A percentile compares a stretch with the other conserved stretches of the same genome.
These are phyloP conservation scores for Hura crepitans DNA, from an alignment of 441 rosid species.

Conservation along the genomic window DNA sequence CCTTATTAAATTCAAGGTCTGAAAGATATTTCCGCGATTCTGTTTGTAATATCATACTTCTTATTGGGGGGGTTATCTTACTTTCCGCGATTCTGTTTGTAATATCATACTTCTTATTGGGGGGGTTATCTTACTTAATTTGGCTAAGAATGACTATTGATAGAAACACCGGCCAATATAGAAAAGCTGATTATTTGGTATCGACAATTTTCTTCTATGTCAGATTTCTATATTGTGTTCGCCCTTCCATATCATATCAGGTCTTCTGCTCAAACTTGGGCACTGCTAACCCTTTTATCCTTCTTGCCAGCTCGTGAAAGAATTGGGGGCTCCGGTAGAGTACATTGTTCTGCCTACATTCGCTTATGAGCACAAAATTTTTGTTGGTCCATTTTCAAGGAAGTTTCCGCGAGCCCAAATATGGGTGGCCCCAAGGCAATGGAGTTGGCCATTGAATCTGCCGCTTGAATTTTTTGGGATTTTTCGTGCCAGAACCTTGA, in stretches of 20 bases:
- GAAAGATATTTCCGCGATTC: background rate
- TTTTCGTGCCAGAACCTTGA: slow-evolving; percentile 72
- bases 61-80: too few relatives aligned
- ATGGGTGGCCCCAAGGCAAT: slow-evolving; percentile 98
- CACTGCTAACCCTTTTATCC: slow-evolving; percentile 18
- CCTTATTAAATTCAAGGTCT: background rate
- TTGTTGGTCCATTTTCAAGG: slow-evolving; percentile 93
- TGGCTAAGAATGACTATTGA: background rate
- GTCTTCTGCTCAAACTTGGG: slow-evolving; percentile 14
- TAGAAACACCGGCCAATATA: background rate
- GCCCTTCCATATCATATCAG: background rate
- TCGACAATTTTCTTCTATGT: background rate
- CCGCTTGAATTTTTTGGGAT: slow-evolving; percentile 93
- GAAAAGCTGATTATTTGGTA: background rate
- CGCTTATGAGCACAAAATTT: slow-evolving; percentile 95
- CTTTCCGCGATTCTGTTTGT: background rate
- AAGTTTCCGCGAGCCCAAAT: slow-evolving; percentile 83
- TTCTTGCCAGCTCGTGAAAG: slow-evolving; percentile 72
- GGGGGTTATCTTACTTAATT: background rate
- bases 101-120: too few relatives aligned
- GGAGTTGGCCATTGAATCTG: slow-evolving; percentile 97
- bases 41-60: background rate
- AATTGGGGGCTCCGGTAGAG: slow-evolving; percentile 81
- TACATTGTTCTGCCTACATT: slow-evolving; percentile 83
- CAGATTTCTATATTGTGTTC: background rate